phyloP scores from a whole-genome alignment of 106 monocot genomes.

The Dioscorea zingiberensis region DNA sequence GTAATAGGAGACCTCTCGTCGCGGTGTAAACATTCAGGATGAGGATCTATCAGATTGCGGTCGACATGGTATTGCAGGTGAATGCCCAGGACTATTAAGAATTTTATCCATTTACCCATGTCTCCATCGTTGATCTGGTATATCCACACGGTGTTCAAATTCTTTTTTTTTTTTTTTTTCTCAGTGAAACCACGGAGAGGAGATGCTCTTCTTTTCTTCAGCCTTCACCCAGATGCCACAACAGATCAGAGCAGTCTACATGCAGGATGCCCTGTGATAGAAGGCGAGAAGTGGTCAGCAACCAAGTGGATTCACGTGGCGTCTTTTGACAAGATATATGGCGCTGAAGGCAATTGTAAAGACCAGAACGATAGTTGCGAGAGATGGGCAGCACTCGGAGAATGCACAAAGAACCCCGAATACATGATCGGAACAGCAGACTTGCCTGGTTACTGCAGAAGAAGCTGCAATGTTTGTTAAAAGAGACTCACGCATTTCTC shows the following conservation, averaged over 20 bases:
- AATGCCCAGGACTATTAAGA: not conserved
- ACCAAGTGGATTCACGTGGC: slow-evolving; percentile 97
- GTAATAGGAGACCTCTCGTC: slow-evolving; percentile 32
- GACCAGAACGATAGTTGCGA: slow-evolving; percentile 64
- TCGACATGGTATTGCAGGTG: slow-evolving; percentile 77
- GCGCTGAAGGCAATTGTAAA: slow-evolving; percentile 38
- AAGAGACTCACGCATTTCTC: not conserved
- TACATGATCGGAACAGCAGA: slow-evolving; percentile 84
- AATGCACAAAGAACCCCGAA: slow-evolving; percentile 81
- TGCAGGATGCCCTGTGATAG: slow-evolving; percentile 78
- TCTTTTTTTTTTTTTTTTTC: not conserved
- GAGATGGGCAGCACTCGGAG: slow-evolving; percentile 83
- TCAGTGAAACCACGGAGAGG: slow-evolving; percentile 90
- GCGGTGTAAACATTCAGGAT: slow-evolving; percentile 30
- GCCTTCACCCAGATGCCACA: slow-evolving; percentile 67
- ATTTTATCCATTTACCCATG: not conserved
- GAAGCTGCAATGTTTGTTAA: slow-evolving; percentile 80
- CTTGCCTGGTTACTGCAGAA: slow-evolving; percentile 71
- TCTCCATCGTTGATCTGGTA: too few relatives aligned
- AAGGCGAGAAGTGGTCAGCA: slow-evolving; percentile 97
- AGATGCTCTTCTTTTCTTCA: slow-evolving; percentile 96
- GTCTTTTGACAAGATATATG: slow-evolving; percentile 56
- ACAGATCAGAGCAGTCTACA: slow-evolving; percentile 68
- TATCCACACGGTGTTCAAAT: not conserved
- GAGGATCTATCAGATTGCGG: slow-evolving; percentile 77